Conservation (phyloP, 192 early-diverging fungal species). For the Podila epigama region DNA sequence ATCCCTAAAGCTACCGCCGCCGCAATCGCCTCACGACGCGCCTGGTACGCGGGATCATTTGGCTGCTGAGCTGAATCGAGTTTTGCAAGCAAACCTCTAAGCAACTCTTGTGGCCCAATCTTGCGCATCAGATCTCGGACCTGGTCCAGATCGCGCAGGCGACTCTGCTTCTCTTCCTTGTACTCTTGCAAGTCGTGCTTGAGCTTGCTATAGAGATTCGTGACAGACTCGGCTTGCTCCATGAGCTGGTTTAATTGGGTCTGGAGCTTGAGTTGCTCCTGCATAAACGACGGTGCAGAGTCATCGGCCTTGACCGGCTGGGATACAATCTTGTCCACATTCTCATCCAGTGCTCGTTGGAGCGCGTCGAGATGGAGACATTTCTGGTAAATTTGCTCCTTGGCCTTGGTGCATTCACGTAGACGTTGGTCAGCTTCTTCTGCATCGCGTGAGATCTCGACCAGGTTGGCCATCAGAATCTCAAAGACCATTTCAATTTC, state of each 20-base stretch:
- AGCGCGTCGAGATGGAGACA: slow-evolving; percentile 52
- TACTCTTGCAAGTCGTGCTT: slow-evolving; percentile 46
- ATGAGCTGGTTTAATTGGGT: slow-evolving; percentile 37
- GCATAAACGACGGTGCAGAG: slow-evolving; percentile 32
- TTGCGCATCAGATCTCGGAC: slow-evolving; percentile 49
- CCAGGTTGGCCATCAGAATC: slow-evolving; percentile 59
- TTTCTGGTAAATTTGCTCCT: slow-evolving; percentile 55
- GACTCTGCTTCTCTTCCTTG: slow-evolving; percentile 46
- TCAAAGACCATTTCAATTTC: slow-evolving; percentile 60
- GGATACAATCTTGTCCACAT: slow-evolving; percentile 41
- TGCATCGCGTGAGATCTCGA: slow-evolving; percentile 58
- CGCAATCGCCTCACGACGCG: slow-evolving; percentile 29
- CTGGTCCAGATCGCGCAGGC: slow-evolving; percentile 38
- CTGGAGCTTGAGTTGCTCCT: slow-evolving; percentile 45
- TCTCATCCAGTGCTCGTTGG: slow-evolving; percentile 26
- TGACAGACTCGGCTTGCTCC: slow-evolving; percentile 48
- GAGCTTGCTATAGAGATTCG: slow-evolving; percentile 35
- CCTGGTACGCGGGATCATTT: slow-evolving; percentile 10
- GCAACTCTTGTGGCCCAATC: slow-evolving; percentile 53
- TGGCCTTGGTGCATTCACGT: slow-evolving; percentile 46
- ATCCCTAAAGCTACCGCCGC: slow-evolving; percentile 35
- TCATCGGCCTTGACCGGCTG: slow-evolving; percentile 38
- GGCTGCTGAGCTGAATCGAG: slow-evolving; percentile 28
- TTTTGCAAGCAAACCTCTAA: slow-evolving; percentile 53
- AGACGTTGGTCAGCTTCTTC: slow-evolving; percentile 45